Conservation (phyloP, 495 filamentous ascomycete genomes). For the Neurospora sp. region DNA sequence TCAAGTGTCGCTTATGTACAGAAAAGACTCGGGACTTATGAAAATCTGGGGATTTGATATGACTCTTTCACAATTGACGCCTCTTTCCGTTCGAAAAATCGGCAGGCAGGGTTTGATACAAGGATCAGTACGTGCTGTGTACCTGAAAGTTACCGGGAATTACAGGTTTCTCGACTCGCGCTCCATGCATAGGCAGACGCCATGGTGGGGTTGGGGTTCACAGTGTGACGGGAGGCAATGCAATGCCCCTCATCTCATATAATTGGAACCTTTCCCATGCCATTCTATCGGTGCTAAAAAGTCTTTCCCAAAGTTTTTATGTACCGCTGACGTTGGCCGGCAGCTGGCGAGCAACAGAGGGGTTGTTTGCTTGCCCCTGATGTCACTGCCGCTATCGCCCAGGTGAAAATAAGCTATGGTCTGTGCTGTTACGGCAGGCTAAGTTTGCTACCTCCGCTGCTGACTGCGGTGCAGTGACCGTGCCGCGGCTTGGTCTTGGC, state of each 20-base stretch:
- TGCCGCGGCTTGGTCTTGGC: neutral
- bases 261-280: neutral
- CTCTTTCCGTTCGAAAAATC: neutral
- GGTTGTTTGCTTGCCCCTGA: neutral
- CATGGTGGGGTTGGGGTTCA: neutral
- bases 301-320: neutral
- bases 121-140: neutral
- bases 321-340: neutral
- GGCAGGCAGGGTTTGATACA: neutral
- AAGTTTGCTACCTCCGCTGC: neutral
- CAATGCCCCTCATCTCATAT: neutral
- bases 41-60: neutral
- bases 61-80: neutral
- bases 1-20: neutral
- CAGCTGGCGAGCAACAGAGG: neutral
- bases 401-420: constrained; percentile 19
- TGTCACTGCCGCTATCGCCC: neutral
- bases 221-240: neutral
- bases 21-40: neutral
- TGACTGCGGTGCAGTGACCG: neutral
- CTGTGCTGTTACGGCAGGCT: constrained; percentile 11
- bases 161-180: neutral
- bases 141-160: neutral
- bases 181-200: neutral
- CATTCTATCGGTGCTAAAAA: neutral